Evolutionary conservation across 169 alveolate genomes (phyloP), one percentile per base, ranked within the genome.

Genomic region (Plasmodium blacklocki): DNA sequence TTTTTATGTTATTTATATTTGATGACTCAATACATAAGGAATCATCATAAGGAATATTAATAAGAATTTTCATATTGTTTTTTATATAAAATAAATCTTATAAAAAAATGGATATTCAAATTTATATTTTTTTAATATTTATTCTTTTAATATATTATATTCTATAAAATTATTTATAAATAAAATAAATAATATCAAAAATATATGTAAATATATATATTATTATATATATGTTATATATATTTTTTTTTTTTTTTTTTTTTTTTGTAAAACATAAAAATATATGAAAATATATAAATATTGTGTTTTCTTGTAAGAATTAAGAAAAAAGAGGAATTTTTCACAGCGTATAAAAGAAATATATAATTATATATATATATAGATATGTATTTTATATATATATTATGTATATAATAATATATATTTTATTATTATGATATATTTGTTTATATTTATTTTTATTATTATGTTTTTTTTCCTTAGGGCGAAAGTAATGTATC

Each of bases 11-110:
- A 56, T 45, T 56, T 26, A 70, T 73, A 49, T 71, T n/a, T 32
- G 67, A 83, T 83, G 91, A 83, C 86, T 83, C 91, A 68, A 83
- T 70, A 83, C 86, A 70, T 70, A 83, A 67, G 5, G 91, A 83
- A 66, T 71, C 91, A 83, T 83, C 91, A 83, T 71, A 62, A 29
- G 91, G 91, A 52, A 83, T 83, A 19, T 83, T 83, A 45, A 83
- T 71, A 32, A 83, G 18, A 43, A 83, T 71, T 58, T 68, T 62
- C 91, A 78, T 78, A 23, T 50, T 74, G 63, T 21, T 43, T 76
- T 32, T n/a, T 45, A 60, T 5, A 56, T 26, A 66, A 60, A 32
- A 56, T 26, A 66, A 78, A 74, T 43, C 45, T 32, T 74, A 62
- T 21, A 50, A 60, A 47, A 78, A 78, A 15, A 58, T 50, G 15